Conservation (phyloP, 2,329 filamentous ascomycete species). For the Aspergillus transmontanensis region DNA sequence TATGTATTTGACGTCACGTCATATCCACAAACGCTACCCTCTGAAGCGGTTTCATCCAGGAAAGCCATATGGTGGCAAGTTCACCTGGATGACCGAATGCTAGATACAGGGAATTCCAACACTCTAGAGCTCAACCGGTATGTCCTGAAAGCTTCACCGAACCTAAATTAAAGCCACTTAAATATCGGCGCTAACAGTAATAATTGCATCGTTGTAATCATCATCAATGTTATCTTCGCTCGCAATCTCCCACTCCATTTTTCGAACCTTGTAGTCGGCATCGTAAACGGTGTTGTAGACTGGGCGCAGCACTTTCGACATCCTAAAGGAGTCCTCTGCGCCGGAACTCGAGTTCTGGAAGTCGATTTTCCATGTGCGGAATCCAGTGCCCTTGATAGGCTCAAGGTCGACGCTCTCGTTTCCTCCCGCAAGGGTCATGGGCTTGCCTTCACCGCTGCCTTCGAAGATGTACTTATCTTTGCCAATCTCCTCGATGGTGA, state of each 20-base stretch:
- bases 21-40: neutral
- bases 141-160: neutral
- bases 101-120: neutral
- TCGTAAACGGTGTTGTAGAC: neutral
- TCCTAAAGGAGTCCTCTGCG: neutral
- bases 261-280: neutral
- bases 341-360: neutral
- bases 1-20: neutral
- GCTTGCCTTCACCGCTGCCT: neutral
- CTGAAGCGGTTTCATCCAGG: neutral
- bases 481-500: conserved; percentile 2
- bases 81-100: neutral
- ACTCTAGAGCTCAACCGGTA: neutral
- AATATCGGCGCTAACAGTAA: neutral
- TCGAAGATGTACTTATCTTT: conserved; percentile 1
- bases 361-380: conserved; percentile 6
- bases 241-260: conserved; percentile 3
- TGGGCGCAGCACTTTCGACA: neutral
- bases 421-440: neutral
- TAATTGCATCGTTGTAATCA: conserved; percentile 7
- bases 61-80: neutral
- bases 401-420: neutral
- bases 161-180: neutral
- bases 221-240: conserved; percentile 5
- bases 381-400: neutral